A percentile compares a stretch with the other conserved stretches of the same genome.
Conservation (phyloP, 208 protist species). For the Lotmaria passim region DNA sequence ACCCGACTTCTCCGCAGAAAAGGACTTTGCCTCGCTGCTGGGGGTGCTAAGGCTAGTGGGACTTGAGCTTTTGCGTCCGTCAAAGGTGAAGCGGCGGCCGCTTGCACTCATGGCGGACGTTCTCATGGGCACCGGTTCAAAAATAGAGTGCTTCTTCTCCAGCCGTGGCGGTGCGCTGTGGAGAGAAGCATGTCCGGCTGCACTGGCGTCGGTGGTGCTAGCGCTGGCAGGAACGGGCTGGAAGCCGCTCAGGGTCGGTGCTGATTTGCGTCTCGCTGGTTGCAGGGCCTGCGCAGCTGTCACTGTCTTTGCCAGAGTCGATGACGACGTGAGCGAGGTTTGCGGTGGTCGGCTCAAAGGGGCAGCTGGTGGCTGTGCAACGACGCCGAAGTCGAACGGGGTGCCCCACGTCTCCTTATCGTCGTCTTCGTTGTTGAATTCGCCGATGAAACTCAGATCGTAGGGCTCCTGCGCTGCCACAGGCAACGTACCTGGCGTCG, state of each 20-base stretch:
- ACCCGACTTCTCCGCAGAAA: too few species aligned
- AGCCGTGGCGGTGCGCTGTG: neutral
- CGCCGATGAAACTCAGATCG: constrained; percentile 3
- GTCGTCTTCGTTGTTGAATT: neutral
- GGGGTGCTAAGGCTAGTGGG: neutral
- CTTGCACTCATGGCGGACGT: neutral
- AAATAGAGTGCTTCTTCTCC: neutral
- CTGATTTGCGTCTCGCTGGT: neutral
- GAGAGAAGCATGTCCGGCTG: neutral
- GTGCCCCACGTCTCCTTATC: neutral
- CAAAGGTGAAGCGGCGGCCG: constrained; percentile 4
- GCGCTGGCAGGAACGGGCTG: neutral
- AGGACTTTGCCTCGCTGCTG: neutral
- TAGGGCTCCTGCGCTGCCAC: neutral
- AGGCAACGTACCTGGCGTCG: neutral
- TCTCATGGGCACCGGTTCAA: constrained; percentile 2
- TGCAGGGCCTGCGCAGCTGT: neutral
- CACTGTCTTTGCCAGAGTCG: neutral
- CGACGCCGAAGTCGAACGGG: neutral
- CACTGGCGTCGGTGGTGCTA: neutral
- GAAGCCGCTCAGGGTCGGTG: neutral
- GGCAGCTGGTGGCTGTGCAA: neutral
- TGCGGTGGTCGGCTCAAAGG: neutral
- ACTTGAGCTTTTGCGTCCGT: neutral
- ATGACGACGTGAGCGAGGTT: neutral